These are phyloP conservation scores for Mycothermus thermophilus DNA, from an alignment of 495 filamentous ascomycete species.

Conservation along the genomic window DNA sequence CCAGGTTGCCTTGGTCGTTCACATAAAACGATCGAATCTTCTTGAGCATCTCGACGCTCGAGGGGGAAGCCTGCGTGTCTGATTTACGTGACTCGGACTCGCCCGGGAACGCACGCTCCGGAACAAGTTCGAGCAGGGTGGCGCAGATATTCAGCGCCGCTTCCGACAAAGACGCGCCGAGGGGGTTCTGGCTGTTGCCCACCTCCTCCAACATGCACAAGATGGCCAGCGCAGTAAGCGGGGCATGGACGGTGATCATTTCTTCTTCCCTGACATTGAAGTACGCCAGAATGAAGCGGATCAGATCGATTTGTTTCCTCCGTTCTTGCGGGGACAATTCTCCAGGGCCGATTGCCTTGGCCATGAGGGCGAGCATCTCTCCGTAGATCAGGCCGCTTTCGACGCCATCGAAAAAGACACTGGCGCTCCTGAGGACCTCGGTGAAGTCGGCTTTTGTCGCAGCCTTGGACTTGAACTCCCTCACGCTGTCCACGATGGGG, in stretches of 20 bases:
- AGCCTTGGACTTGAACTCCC: conserved; percentile 48
- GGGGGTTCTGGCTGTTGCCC: conserved; percentile 12
- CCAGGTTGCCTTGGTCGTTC: conserved; percentile 40
- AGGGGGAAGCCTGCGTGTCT: conserved; percentile 17
- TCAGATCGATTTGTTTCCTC: conserved; percentile 50
- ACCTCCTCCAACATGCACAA: conserved; percentile 46
- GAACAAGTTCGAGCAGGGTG: conserved; percentile 50
- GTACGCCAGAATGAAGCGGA: conserved; percentile 66
- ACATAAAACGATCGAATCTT: conserved; percentile 53
- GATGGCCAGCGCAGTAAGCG: conserved; percentile 53
- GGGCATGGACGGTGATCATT: conserved; percentile 78
- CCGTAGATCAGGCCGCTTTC: conserved; percentile 89
- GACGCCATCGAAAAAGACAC: conserved; percentile 91
- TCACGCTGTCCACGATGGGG: conserved; percentile 66
- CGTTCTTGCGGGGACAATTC: conserved; percentile 28
- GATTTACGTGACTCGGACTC: conserved; percentile 13
- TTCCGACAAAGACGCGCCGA: conserved; percentile 10
- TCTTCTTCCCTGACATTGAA: conserved; percentile 96
- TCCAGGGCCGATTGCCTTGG: conserved; percentile 39
- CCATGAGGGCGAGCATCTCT: conserved; percentile 50
- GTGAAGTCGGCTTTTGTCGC: conserved; percentile 50
- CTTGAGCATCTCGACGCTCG: conserved; percentile 42
- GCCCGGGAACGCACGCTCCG: conserved; percentile 53
- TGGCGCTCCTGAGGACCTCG: conserved; percentile 87
- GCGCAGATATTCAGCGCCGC: conserved; percentile 40